A percentile compares a stretch with the other conserved stretches of the same genome.
Conservation (phyloP, 148 eudicot species). For the Vaccinium macrocarpon region DNA sequence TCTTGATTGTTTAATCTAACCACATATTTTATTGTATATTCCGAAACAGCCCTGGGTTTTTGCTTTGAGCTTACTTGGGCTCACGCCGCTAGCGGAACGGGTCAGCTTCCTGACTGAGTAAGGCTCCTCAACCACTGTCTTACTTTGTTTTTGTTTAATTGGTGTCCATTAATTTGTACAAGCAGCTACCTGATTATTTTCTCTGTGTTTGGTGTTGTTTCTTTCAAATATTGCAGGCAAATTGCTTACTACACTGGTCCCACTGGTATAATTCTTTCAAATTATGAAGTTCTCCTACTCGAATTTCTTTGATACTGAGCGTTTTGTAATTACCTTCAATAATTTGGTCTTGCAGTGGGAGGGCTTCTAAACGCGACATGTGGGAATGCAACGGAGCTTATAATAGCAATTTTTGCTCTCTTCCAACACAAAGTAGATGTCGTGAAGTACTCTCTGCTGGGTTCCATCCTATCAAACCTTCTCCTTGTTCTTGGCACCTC, state of each 20-base stretch:
- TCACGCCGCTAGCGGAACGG: constrained; percentile 84
- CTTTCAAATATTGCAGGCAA: constrained; percentile 57
- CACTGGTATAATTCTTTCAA: constrained; percentile 51
- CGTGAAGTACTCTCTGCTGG: constrained; percentile 88
- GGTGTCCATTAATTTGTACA: neutral
- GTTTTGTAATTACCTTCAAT: neutral
- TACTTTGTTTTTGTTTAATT: neutral
- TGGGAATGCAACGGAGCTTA: constrained; percentile 92
- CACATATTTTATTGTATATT: neutral
- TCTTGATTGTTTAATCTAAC: neutral
- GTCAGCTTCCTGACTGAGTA: constrained; percentile 94
- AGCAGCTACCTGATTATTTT: neutral
- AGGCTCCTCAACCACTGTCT: constrained; percentile 16
- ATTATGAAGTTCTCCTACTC: neutral
- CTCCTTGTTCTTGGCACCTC: constrained; percentile 94
- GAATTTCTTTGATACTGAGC: neutral
- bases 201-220: constrained; percentile 2
- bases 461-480: constrained; percentile 90
- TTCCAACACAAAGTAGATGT: constrained; percentile 61
- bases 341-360: constrained; percentile 54
- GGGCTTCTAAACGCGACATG: constrained; percentile 95
- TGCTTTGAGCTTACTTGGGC: constrained; percentile 80
- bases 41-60: constrained; percentile 79
- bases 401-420: constrained; percentile 82
- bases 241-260: constrained; percentile 85